A percentile compares a stretch with the other conserved stretches of the same genome.
Evolutionary conservation across 345 rosid genomes (phyloP).

Genomic region (Adansonia digitata): DNA sequence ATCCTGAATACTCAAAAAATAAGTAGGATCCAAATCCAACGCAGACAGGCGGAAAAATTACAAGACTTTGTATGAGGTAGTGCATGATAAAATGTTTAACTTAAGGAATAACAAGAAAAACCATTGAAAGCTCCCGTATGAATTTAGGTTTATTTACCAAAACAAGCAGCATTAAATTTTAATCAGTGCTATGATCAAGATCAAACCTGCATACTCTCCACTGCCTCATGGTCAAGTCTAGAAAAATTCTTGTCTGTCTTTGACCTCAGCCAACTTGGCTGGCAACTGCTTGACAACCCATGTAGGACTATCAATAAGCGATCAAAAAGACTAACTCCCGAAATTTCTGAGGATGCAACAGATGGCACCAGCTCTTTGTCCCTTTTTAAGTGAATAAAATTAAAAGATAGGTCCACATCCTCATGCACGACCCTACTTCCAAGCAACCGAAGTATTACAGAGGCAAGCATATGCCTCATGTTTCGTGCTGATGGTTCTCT

Average conservation of each 20-base stretch:
- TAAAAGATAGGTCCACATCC: slow-evolving; percentile 55
- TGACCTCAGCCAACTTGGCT: slow-evolving; percentile 78
- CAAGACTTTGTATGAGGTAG: background rate
- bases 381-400: slow-evolving; percentile 42
- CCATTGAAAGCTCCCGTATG: background rate
- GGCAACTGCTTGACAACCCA: slow-evolving; percentile 64
- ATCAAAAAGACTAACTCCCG: slow-evolving; percentile 76
- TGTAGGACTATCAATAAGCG: slow-evolving; percentile 72
- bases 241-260: slow-evolving; percentile 43
- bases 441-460: slow-evolving; percentile 79
- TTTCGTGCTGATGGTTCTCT: slow-evolving; percentile 81
- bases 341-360: slow-evolving; percentile 36
- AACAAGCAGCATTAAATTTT: background rate
- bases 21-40: background rate
- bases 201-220: slow-evolving; percentile 86
- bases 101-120: background rate
- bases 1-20: background rate
- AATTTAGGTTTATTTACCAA: background rate
- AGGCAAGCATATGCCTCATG: slow-evolving; percentile 77
- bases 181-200: background rate
- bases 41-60: background rate
- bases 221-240: slow-evolving; percentile 66
- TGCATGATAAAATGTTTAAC: background rate
- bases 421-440: slow-evolving; percentile 84
- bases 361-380: slow-evolving; percentile 47